Conservation (phyloP, 2,329 filamentous ascomycete species). For the Elsinoe ampelina region DNA sequence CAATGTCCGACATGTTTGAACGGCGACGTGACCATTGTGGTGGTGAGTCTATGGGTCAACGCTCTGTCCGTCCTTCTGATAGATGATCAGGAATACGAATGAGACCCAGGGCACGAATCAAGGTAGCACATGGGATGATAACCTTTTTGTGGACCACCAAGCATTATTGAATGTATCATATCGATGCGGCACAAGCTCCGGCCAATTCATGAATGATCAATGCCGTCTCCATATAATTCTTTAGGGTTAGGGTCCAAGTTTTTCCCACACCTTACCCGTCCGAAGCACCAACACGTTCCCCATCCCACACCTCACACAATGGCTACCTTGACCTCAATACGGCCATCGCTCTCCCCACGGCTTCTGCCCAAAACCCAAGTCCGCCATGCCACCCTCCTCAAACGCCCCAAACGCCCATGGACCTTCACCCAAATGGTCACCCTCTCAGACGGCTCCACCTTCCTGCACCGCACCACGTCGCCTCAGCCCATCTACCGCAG, state of each 20-base stretch:
- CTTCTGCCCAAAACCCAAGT: constrained; percentile 40
- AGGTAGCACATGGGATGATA: too few relatives aligned
- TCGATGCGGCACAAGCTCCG: not conserved
- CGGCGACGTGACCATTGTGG: not conserved
- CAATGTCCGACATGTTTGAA: not conserved
- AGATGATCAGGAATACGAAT: not conserved
- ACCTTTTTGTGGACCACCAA: too few relatives aligned
- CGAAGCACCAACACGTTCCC: not conserved
- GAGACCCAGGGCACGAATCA: too few relatives aligned
- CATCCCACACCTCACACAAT: not conserved
- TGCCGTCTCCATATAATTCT: not conserved
- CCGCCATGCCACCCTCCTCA: constrained; percentile 75
- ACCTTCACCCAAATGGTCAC: constrained; percentile 95
- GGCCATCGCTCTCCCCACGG: constrained; percentile 5
- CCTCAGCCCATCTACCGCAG: constrained; percentile 53
- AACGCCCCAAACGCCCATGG: constrained; percentile 84
- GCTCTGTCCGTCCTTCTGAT: not conserved
- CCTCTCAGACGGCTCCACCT: constrained; percentile 83
- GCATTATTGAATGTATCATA: not conserved
- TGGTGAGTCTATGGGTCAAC: not conserved
- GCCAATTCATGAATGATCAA: too few relatives aligned
- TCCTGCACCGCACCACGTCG: constrained; percentile 66
- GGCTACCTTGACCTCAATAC: not conserved
- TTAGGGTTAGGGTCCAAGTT: not conserved
- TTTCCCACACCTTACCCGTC: not conserved